These are phyloP conservation scores for Auricularia heimuer DNA, from an alignment of 768 basidiomycete genomes.

Conservation along the genomic window DNA sequence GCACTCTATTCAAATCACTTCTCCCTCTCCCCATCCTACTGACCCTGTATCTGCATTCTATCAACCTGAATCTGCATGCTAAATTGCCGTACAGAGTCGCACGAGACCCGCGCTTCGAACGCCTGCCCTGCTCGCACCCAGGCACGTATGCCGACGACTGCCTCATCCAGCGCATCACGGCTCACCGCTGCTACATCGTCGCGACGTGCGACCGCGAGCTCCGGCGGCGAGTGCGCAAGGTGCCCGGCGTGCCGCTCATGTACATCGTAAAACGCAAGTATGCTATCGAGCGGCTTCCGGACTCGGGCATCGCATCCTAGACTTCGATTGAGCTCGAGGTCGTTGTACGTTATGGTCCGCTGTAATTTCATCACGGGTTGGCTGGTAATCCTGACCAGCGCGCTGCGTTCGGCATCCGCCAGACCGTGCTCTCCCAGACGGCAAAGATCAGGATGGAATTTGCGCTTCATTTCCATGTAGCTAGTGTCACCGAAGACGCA, in stretches of 20 bases:
- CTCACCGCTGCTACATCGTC: slow-evolving; percentile 94
- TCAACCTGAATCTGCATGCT: no score
- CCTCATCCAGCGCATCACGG: slow-evolving; percentile 87
- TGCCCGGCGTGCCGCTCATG: slow-evolving; percentile 92
- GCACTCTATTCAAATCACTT: neutral
- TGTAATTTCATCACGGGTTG: no score
- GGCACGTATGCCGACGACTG: slow-evolving; percentile 99
- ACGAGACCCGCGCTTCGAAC: slow-evolving; percentile 93
- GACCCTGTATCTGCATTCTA: slow-evolving; percentile 1
- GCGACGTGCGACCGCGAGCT: slow-evolving; percentile 97
- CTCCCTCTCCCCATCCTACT: neutral
- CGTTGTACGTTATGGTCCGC: no score
- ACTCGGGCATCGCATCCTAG: slow-evolving; percentile 68
- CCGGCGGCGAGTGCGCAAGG: slow-evolving; percentile 81
- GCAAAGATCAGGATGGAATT: no score
- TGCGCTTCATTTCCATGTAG: no score
- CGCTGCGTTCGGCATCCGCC: no score
- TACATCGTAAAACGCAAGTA: slow-evolving; percentile 90
- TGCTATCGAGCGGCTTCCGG: slow-evolving; percentile 90
- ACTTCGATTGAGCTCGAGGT: neutral
- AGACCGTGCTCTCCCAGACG: no score
- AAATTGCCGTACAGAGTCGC: slow-evolving; percentile 58
- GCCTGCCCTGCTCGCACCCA: slow-evolving; percentile 80
- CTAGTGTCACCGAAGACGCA: no score
- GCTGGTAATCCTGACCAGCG: no score